Percentiles rank a stretch among this genome's conserved stretches.
phyloP scores from a whole-genome alignment of 1,284 basidiomycete species.

The Puccinia novopanici region DNA sequence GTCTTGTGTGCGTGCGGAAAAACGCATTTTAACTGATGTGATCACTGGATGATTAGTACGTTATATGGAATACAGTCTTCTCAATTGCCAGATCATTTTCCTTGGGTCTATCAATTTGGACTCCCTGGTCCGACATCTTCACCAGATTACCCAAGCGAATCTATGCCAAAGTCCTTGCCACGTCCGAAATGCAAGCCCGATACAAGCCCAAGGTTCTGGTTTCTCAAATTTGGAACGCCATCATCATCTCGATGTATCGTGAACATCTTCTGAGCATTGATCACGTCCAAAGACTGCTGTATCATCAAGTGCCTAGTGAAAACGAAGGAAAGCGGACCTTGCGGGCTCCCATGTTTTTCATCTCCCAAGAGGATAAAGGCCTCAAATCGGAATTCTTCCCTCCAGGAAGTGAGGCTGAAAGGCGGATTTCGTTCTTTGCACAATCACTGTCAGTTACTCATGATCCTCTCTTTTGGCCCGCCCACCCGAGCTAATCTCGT shows the following conservation, averaged over 20 bases:
- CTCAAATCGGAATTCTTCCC: conserved; percentile 91
- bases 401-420: conserved; percentile 83
- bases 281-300: conserved; percentile 58
- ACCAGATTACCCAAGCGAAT: conserved; percentile 89
- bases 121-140: conserved; percentile 88
- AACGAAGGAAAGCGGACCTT: conserved; percentile 81
- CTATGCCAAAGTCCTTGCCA: conserved; percentile 87
- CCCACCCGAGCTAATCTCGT: not conserved
- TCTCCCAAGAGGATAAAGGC: conserved; percentile 79
- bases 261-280: conserved; percentile 72
- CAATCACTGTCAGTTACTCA: conserved; percentile 68
- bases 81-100: conserved; percentile 85
- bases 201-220: conserved; percentile 98
- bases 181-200: conserved; percentile 88
- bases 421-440: conserved; percentile 93
- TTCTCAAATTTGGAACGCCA: conserved; percentile 95
- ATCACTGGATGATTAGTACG: conserved; percentile 55
- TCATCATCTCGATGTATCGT: conserved; percentile 99
- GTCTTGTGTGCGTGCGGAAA: not conserved
- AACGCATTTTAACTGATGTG: not conserved
- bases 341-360: conserved; percentile 90
- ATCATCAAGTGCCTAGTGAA: conserved; percentile 85
- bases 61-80: conserved; percentile 93
- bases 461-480: not conserved
- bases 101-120: conserved; percentile 91